phyloP scores from a whole-genome alignment of 2,329 filamentous ascomycete species.

The Colletotrichum sp. region DNA sequence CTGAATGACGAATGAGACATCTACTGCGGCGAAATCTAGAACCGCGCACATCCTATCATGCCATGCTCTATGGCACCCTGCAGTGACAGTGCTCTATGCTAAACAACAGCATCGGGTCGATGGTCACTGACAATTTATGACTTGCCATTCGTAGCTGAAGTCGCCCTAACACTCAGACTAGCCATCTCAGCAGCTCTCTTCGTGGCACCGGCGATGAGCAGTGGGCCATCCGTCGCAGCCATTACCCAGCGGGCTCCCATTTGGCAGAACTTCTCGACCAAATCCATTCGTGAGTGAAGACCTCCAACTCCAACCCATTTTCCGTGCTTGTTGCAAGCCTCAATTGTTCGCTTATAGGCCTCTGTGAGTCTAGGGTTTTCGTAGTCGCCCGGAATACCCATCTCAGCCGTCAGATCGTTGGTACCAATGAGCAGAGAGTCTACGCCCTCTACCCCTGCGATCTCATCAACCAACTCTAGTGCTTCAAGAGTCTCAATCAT shows the following conservation, averaged over 20 bases:
- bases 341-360: slow-evolving; percentile 37
- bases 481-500: slow-evolving; percentile 47
- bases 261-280: slow-evolving; percentile 39
- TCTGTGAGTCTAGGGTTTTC: slow-evolving; percentile 33
- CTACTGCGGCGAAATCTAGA: background rate
- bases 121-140: background rate
- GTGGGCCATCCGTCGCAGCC: slow-evolving; percentile 32
- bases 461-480: slow-evolving; percentile 43
- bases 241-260: slow-evolving; percentile 29
- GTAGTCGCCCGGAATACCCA: slow-evolving; percentile 47
- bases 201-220: slow-evolving; percentile 28
- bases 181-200: slow-evolving; percentile 31
- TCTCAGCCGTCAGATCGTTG: slow-evolving; percentile 47
- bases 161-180: slow-evolving; percentile 20
- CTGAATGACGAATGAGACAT: background rate
- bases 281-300: slow-evolving; percentile 42
- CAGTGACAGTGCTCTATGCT: background rate
- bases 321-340: slow-evolving; percentile 40
- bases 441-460: slow-evolving; percentile 41
- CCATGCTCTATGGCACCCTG: background rate
- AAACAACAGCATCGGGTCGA: background rate
- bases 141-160: background rate
- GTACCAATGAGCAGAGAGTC: slow-evolving; percentile 48
- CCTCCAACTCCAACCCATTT: slow-evolving; percentile 47
- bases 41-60: background rate